Conservation (phyloP, 2,329 filamentous ascomycete genomes). For the Podosphaera xanthii region DNA sequence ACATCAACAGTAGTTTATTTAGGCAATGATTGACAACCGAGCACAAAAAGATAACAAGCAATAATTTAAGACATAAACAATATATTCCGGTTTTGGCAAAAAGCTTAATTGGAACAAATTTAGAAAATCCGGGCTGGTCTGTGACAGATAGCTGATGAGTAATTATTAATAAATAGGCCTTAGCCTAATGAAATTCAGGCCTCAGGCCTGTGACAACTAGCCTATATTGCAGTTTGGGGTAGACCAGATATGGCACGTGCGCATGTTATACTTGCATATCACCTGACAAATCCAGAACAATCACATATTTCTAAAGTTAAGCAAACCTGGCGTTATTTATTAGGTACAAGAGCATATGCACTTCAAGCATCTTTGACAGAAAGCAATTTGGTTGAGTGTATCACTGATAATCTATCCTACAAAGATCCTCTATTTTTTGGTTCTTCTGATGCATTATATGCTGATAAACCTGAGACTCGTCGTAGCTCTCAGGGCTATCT, state of each 20-base stretch:
- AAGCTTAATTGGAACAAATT: too few relatives aligned
- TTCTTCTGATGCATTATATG: background rate
- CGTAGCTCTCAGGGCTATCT: background rate
- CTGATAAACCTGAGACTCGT: background rate
- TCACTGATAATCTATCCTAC: background rate
- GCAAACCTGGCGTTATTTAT: background rate
- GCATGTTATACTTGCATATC: background rate
- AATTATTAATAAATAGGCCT: too few relatives aligned
- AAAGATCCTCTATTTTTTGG: background rate
- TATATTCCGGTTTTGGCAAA: too few relatives aligned
- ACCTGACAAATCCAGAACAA: background rate
- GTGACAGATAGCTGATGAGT: too few relatives aligned
- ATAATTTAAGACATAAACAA: too few relatives aligned
- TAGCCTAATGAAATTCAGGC: background rate
- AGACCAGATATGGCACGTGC: background rate
- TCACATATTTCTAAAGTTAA: background rate
- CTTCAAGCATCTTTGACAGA: background rate
- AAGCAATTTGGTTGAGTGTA: background rate
- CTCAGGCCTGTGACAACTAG: background rate
- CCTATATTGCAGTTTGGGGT: background rate
- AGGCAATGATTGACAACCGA: too few relatives aligned
- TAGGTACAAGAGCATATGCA: background rate
- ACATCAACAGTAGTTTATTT: too few relatives aligned
- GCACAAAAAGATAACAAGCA: too few relatives aligned
- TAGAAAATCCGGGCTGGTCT: too few relatives aligned